phyloP scores from a whole-genome alignment of 1,284 basidiomycete species.

The Malassezia brasiliensis region DNA sequence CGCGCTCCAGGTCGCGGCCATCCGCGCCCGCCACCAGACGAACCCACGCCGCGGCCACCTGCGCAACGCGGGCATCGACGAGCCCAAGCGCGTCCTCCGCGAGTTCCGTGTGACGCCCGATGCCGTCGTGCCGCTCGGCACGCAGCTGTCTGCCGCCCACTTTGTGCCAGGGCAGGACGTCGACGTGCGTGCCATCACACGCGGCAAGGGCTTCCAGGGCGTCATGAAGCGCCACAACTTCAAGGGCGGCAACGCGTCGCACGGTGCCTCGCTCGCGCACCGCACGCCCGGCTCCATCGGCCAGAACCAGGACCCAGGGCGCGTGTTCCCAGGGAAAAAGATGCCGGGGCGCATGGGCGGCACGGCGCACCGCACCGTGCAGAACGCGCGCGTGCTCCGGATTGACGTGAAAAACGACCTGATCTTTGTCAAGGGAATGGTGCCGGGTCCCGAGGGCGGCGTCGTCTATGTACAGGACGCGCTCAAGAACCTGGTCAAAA shows the following conservation, averaged over 20 bases:
- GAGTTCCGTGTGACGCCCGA: slow-evolving; percentile 84
- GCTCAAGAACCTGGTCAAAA: slow-evolving; percentile 35
- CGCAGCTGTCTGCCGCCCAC: slow-evolving; percentile 78
- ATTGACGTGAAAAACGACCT: slow-evolving; percentile 77
- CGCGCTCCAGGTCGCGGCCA: slow-evolving; percentile 51
- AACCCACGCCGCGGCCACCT: slow-evolving; percentile 87
- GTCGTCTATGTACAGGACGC: slow-evolving; percentile 49
- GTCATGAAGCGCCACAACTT: slow-evolving; percentile 96
- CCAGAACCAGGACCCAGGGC: slow-evolving; percentile 77
- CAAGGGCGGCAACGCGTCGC: slow-evolving; percentile 79
- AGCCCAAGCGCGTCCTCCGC: slow-evolving; percentile 71
- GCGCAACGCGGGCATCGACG: slow-evolving; percentile 63
- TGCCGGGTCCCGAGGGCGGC: slow-evolving; percentile 54
- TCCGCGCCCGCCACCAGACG: slow-evolving; percentile 58
- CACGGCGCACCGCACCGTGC: slow-evolving; percentile 51
- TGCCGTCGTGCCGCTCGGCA: slow-evolving; percentile 80
- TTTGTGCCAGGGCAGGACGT: slow-evolving; percentile 97
- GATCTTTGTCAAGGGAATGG: slow-evolving; percentile 64
- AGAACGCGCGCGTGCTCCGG: slow-evolving; percentile 74
- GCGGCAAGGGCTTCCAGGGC: slow-evolving; percentile 91
- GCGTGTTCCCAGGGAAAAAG: slow-evolving; percentile 92
- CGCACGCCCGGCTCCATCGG: slow-evolving; percentile 87
- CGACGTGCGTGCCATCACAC: slow-evolving; percentile 87
- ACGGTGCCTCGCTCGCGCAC: slow-evolving; percentile 93
- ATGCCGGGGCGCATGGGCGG: slow-evolving; percentile 94